phyloP scores from a whole-genome alignment of 148 eudicot species.

The Nepenthes mirabilis region DNA sequence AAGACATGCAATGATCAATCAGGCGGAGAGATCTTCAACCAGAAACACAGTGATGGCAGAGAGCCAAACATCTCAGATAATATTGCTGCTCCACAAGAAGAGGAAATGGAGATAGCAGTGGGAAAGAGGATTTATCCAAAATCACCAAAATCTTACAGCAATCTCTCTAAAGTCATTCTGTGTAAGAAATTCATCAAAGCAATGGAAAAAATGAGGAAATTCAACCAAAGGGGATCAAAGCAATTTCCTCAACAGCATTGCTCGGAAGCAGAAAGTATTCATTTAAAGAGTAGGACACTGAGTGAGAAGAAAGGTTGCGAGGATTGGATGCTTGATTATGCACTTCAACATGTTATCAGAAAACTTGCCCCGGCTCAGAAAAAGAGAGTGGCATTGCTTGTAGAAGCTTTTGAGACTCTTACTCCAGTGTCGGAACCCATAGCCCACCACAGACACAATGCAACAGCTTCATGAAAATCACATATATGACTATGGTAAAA shows the following conservation, averaged over 20 bases:
- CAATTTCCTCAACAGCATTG: conserved; percentile 7
- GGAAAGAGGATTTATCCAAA: conserved; percentile 8
- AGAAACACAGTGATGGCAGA: conserved; percentile 6
- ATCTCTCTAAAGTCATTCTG: conserved; percentile 46
- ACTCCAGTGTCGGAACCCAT: conserved; percentile 39
- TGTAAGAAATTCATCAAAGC: conserved; percentile 68
- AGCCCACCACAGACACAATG: conserved; percentile 10
- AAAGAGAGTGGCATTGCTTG: conserved; percentile 60
- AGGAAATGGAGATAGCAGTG: conserved; percentile 5
- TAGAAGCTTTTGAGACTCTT: conserved; percentile 78
- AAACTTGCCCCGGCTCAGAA: conserved; percentile 55
- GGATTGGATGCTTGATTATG: conserved; percentile 84
- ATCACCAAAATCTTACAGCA: conserved; percentile 37
- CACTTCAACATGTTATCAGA: conserved; percentile 61
- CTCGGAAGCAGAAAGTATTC: conserved; percentile 24
- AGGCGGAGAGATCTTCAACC: conserved; percentile 18
- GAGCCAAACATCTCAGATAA: conserved; percentile 7
- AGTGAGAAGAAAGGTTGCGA: conserved; percentile 54
- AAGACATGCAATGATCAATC: conserved; percentile 33
- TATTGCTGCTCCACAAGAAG: conserved; percentile 7
- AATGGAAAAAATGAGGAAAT: conserved; percentile 46
- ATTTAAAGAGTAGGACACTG: conserved; percentile 28
- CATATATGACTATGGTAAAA: no score
- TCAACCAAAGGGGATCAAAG: conserved; percentile 16
- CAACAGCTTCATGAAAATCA: conserved; percentile 1